These are phyloP conservation scores for Mycena maculata DNA, from an alignment of 768 basidiomycete species.

Conservation along the genomic window DNA sequence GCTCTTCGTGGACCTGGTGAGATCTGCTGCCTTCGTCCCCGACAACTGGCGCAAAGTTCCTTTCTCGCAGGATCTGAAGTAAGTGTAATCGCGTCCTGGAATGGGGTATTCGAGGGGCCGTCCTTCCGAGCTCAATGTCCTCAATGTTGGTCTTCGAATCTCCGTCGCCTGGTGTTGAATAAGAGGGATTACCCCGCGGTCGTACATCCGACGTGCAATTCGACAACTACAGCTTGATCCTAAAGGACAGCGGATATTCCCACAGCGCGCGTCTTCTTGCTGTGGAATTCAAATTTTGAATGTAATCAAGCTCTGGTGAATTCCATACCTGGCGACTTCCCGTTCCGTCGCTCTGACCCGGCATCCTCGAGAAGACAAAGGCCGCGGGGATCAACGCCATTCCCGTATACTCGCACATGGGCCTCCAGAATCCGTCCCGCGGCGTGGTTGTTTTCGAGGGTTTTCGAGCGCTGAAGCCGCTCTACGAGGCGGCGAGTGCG, in stretches of 20 bases:
- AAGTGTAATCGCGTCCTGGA: no score
- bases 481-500: constrained; percentile 79
- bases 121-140: no score
- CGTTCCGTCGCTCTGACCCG: constrained; percentile 83
- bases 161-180: no score
- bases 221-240: constrained; percentile 78
- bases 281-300: not conserved
- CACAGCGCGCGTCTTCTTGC: constrained; percentile 62
- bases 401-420: constrained; percentile 87
- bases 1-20: no score
- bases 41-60: no score
- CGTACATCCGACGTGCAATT: constrained; percentile 49
- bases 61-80: no score
- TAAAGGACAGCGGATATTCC: constrained; percentile 79
- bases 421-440: constrained; percentile 76
- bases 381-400: constrained; percentile 84
- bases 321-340: constrained; percentile 88
- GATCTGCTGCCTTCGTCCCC: no score
- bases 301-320: constrained; percentile 74
- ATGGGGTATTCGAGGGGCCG: no score
- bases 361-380: constrained; percentile 84
- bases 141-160: no score
- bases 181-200: not conserved
- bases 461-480: constrained; percentile 75
- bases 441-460: constrained; percentile 79